Evolutionary conservation across 345 rosid genomes (phyloP).

Genomic region (Fremontodendron californicum): DNA sequence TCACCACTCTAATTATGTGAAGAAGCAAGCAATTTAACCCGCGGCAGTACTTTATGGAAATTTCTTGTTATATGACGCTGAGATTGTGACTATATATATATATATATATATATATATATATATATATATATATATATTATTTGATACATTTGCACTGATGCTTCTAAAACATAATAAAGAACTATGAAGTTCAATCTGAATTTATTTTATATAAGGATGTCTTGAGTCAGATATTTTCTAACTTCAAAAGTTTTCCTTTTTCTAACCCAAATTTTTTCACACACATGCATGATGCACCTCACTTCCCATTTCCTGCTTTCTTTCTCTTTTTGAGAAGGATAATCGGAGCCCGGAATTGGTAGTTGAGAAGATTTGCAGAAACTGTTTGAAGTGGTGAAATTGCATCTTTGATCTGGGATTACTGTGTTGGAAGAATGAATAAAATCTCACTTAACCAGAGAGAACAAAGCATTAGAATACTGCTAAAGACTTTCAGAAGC

Average conservation of each 20-base stretch:
- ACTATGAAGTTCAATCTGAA: not conserved
- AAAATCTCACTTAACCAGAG: not conserved
- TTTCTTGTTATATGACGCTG: conserved; percentile 1
- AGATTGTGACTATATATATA: not conserved
- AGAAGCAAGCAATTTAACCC: conserved; percentile 4
- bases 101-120: too few species aligned
- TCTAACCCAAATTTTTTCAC: not conserved
- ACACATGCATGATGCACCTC: not conserved
- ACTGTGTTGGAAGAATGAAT: not conserved
- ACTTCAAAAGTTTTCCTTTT: not conserved
- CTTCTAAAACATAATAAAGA: not conserved
- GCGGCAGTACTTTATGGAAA: not conserved
- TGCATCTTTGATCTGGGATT: not conserved
- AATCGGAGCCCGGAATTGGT: not conserved
- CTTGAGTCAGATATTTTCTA: not conserved
- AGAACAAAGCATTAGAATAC: not conserved
- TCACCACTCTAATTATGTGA: not conserved
- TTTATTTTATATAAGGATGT: not conserved
- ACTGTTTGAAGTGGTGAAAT: not conserved
- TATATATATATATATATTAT: too few species aligned
- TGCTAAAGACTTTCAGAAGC: not conserved
- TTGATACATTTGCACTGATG: not conserved
- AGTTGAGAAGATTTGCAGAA: not conserved
- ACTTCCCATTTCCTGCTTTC: not conserved
- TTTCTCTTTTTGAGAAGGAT: not conserved